Evolutionary conservation across 192 early-diverging fungal genomes (phyloP), one percentile per base, ranked within the genome.

Genomic region (Podila verticillata): DNA sequence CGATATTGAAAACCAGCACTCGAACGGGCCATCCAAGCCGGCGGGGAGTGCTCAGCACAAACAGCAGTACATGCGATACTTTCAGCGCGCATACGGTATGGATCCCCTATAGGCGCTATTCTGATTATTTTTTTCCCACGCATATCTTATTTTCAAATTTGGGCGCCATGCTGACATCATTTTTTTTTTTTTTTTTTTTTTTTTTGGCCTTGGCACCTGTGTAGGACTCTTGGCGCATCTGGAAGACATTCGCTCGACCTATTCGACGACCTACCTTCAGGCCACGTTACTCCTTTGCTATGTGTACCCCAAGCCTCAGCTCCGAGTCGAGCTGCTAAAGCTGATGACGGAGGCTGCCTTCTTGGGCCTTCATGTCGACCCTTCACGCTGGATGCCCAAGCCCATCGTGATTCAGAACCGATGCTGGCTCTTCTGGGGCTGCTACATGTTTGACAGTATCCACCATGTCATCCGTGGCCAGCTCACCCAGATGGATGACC

Each of bases 371-470:
- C 77, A 80, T 61, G 62, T 80, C 17, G 77, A 80, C 30, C 31
- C 65, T 1, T 51, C 70, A 0, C 65, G 77, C 24, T 80, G 77
- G 77, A 80, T 80, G 70, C 77, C 77, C 17, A 72, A 68, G n/a
- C 70, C 69, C 19, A 68, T 80, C 20, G 65, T 80, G 28, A 57
- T 80, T 12, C 77, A 72, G 61, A 69, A 72, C 32, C 70, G 77
- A 51, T 68, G 61, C 44, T 80, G 77, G 77, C 51, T 80, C 26
- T 80, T 80, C 34, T 80, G 77, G 77, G 32, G 56, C 7, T 72
- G 65, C 30, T 80, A 80, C 31, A 68, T 80, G 26, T 80, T 80
- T 58, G 77, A 80, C 24, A 68, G 59, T 31, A 65, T 80, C 3
- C 77, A 80, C 24, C 61, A 68, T 29, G 70, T 80, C 7, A 61